phyloP scores from a whole-genome alignment of 2,329 filamentous ascomycete genomes.

The Fusarium chuoi region DNA sequence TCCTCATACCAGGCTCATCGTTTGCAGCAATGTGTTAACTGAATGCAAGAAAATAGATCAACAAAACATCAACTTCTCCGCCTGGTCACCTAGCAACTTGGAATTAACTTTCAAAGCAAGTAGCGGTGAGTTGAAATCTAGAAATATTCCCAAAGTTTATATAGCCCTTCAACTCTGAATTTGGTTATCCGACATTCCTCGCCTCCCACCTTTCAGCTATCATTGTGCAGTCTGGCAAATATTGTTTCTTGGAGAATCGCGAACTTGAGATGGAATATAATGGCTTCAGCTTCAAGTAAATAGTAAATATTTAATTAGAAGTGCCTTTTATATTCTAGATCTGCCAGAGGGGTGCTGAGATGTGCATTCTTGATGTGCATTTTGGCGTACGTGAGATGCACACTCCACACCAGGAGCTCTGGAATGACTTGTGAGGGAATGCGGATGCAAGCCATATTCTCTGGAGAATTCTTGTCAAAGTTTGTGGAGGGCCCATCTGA shows the following conservation, averaged over 20 bases:
- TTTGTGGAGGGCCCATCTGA: conserved; percentile 28
- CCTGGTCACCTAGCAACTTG: conserved; percentile 31
- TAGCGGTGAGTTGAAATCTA: conserved; percentile 22
- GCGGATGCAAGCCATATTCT: conserved; percentile 37
- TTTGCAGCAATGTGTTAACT: conserved; percentile 1
- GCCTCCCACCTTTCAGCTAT: neutral
- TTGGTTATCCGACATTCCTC: conserved; percentile 29
- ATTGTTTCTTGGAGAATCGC: neutral
- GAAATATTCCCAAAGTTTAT: conserved; percentile 34
- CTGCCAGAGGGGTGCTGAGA: conserved; percentile 21
- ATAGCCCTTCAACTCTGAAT: conserved; percentile 8
- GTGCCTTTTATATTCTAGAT: neutral
- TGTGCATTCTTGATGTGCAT: conserved; percentile 29
- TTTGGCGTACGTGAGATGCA: conserved; percentile 27
- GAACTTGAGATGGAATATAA: neutral
- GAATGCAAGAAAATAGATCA: conserved; percentile 4
- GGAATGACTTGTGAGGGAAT: conserved; percentile 37
- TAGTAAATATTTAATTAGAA: neutral
- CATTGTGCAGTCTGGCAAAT: neutral
- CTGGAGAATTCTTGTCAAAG: conserved; percentile 36
- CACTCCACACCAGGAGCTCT: conserved; percentile 32
- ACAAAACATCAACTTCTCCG: conserved; percentile 23
- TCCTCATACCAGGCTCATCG: neutral
- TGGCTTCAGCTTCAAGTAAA: neutral
- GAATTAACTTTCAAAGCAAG: conserved; percentile 28